These are phyloP conservation scores for Carex sylvatica DNA, from an alignment of 202 grass and related monocot species.

Conservation along the genomic window DNA sequence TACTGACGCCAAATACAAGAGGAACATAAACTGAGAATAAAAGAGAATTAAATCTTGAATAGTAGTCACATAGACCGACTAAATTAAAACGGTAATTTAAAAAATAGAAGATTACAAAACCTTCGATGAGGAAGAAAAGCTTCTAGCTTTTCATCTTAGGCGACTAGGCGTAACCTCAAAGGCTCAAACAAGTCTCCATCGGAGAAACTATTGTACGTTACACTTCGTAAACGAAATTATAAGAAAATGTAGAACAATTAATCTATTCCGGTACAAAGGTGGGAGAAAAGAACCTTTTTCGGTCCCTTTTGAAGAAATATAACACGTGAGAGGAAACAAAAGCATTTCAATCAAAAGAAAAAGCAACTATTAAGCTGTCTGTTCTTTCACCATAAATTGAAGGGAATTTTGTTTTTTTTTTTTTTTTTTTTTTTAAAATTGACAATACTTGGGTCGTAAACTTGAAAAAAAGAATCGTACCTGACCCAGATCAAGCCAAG, in stretches of 20 bases:
- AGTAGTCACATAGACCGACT: background rate
- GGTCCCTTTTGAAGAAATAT: background rate
- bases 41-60: constrained; percentile 3
- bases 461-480: background rate
- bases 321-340: background rate
- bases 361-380: background rate
- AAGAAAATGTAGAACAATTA: constrained; percentile 13
- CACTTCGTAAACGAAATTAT: background rate
- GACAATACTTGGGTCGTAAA: background rate
- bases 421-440: background rate
- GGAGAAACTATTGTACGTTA: background rate
- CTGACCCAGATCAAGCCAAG: background rate
- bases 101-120: background rate
- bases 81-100: background rate
- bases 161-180: background rate
- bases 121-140: background rate
- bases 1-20: background rate
- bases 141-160: background rate
- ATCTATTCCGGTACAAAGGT: background rate
- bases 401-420: background rate
- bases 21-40: background rate
- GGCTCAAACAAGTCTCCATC: background rate
- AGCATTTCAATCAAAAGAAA: background rate
- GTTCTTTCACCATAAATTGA: background rate
- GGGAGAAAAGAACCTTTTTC: background rate